Conservation (phyloP, 768 basidiomycete genomes). For the Exidia glandulosa region DNA sequence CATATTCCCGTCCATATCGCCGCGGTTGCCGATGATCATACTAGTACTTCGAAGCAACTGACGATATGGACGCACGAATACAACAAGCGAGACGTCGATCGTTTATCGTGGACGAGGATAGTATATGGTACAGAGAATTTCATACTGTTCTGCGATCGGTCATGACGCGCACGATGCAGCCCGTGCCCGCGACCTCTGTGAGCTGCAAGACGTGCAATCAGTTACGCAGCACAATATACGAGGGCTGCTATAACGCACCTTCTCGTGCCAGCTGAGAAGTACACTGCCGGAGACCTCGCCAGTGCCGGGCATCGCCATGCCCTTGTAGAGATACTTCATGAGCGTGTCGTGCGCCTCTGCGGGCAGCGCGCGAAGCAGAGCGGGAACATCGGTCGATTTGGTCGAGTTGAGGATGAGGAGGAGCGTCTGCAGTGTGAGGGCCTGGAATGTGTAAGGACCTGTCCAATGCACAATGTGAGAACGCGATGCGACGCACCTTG, state of each 20-base stretch:
- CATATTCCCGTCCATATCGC: too few species aligned
- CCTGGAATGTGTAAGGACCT: slow-evolving; percentile 29
- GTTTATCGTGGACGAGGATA: too few species aligned
- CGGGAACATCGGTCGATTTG: slow-evolving; percentile 75
- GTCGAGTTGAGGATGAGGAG: slow-evolving; percentile 90
- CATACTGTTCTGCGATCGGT: slow-evolving; percentile 52
- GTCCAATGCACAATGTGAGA: not conserved
- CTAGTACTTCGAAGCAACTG: too few species aligned
- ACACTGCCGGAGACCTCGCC: slow-evolving; percentile 57
- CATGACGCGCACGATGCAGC: slow-evolving; percentile 86
- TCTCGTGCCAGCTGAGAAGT: slow-evolving; percentile 88
- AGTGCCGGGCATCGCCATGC: slow-evolving; percentile 61
- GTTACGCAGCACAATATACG: not conserved
- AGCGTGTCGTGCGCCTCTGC: slow-evolving; percentile 76
- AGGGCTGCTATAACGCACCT: slow-evolving; percentile 40
- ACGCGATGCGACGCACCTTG: slow-evolving; percentile 47
- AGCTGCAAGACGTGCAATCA: slow-evolving; percentile 37
- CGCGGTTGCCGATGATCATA: too few species aligned
- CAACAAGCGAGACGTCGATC: too few species aligned
- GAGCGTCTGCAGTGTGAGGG: slow-evolving; percentile 65
- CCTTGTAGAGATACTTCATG: slow-evolving; percentile 99
- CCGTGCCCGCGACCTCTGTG: slow-evolving; percentile 87
- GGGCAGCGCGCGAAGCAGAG: slow-evolving; percentile 59
- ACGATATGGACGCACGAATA: too few species aligned
- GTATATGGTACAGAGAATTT: slow-evolving; percentile 10